Percentiles rank a stretch among this genome's conserved stretches.
These are phyloP conservation scores for Canna indica DNA, from an alignment of 176 grass and related monocot genomes.

Conservation along the genomic window DNA sequence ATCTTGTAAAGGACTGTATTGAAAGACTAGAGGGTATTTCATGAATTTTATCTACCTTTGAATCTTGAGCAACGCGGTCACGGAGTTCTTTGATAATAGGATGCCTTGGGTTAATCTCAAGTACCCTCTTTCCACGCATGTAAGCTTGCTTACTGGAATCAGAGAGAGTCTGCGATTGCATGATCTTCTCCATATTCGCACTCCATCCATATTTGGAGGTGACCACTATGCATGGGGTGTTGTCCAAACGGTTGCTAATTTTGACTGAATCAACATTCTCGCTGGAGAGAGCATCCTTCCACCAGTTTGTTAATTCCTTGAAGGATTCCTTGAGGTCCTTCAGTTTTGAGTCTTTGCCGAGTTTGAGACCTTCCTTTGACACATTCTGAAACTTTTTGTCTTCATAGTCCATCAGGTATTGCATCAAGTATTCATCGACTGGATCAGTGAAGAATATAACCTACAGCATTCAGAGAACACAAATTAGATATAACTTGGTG, in stretches of 20 bases:
- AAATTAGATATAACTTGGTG: neutral
- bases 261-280: conserved; percentile 91
- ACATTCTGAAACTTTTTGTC: conserved; percentile 99
- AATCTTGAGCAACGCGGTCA: conserved; percentile 71
- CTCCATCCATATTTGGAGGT: conserved; percentile 92
- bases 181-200: conserved; percentile 99
- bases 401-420: conserved; percentile 99
- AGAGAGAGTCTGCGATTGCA: conserved; percentile 76
- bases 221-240: conserved; percentile 78
- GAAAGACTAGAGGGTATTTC: too few species aligned
- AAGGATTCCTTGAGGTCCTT: conserved; percentile 98
- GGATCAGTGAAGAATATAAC: conserved; percentile 98
- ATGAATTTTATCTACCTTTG: conserved; percentile 39
- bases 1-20: neutral
- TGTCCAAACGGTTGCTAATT: conserved; percentile 73
- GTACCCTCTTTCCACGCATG: conserved; percentile 81
- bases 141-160: conserved; percentile 85
- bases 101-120: conserved; percentile 91
- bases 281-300: conserved; percentile 64
- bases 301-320: conserved; percentile 88
- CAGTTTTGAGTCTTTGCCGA: conserved; percentile 86
- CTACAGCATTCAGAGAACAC: conserved; percentile 14
- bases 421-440: conserved; percentile 91
- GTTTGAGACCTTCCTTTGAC: conserved; percentile 88
- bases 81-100: conserved; percentile 96